These are phyloP conservation scores for Balakata baccata DNA, from an alignment of 345 rosid species.

Conservation along the genomic window DNA sequence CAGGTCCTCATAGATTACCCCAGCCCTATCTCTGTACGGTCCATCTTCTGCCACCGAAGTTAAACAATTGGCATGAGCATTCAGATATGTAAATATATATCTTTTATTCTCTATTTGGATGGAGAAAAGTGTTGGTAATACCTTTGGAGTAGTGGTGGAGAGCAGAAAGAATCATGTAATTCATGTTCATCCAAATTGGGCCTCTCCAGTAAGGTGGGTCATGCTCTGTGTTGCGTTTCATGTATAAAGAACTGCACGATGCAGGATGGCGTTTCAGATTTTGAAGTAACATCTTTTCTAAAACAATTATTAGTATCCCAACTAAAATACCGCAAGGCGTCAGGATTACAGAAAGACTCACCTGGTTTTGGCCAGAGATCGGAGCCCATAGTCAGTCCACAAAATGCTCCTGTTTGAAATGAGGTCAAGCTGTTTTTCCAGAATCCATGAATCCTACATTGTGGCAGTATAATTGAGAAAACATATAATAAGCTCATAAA, in stretches of 20 bases:
- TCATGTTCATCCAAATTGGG: slow-evolving; percentile 91
- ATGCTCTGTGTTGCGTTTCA: slow-evolving; percentile 83
- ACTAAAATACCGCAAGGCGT: not conserved
- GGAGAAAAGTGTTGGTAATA: slow-evolving; percentile 13
- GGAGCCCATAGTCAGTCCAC: slow-evolving; percentile 86
- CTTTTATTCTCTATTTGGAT: not conserved
- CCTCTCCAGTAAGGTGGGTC: slow-evolving; percentile 98
- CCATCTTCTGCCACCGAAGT: slow-evolving; percentile 54
- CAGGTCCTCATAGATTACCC: slow-evolving; percentile 54
- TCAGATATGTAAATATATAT: not conserved
- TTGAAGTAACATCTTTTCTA: too few relatives aligned
- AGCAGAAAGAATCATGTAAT: slow-evolving; percentile 83
- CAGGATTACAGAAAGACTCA: slow-evolving; percentile 20
- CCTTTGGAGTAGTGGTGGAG: slow-evolving; percentile 77
- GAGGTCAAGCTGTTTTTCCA: slow-evolving; percentile 81
- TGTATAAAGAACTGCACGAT: slow-evolving; percentile 62
- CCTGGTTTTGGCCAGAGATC: slow-evolving; percentile 93
- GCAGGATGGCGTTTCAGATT: too few relatives aligned
- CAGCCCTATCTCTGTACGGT: slow-evolving; percentile 62
- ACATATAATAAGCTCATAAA: not conserved
- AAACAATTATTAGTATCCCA: not conserved
- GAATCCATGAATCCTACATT: slow-evolving; percentile 68
- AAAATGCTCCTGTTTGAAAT: slow-evolving; percentile 61
- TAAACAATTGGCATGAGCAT: not conserved
- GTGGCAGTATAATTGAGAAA: not conserved